Evolutionary conservation across 2,329 filamentous ascomycete genomes (phyloP), one percentile per base, ranked within the genome.

Genomic region (Xylogone sp.): DNA sequence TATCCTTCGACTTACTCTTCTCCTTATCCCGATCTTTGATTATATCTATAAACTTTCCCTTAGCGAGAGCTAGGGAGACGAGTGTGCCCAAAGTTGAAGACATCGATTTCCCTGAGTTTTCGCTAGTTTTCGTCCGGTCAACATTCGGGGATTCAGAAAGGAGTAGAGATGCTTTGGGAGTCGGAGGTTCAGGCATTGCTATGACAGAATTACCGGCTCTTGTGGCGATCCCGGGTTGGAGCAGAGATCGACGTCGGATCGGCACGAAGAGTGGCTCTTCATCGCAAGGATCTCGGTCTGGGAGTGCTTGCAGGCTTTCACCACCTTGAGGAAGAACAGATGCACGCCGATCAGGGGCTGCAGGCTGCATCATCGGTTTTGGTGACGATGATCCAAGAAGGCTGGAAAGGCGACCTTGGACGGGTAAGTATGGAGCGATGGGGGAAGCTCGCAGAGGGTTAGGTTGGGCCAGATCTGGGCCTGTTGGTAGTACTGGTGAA

Each of bases 221-320:
- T 21, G 65, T 68, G 18, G 64, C 65, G 46, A 67, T 55, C 20
- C 63, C 65, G 51, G 62, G 65, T 29, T 63, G 62, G 21, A 61
- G 52, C 16, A 67, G 56, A 19, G 64, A 67, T 10, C 62, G 53
- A 19, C 64, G 56, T 43, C 65, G 53, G 20, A 64, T 65, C 3
- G 62, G 62, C 2, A 51, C 54, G 53, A 61, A 64, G 46, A 61
- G 43, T n/a, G 56, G 48, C 6, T 56, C 49, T 22, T 62, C 58
- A 7, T 39, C 34, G 5, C n/a, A 7, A 13, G 34, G 34, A 7
- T 5, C n/a, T 18, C 34, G 34, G n/a, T 39, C 34, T 39, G 34
- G 34, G 13, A 39, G 34, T 4, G 8, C 8, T 39, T 39, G 34
- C 13, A 18, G n/a, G 13, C 6, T 4, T 16, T 39, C 34, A 5